phyloP scores from a whole-genome alignment of 371 early-diverging fungal species.

The Smittium culicis region DNA sequence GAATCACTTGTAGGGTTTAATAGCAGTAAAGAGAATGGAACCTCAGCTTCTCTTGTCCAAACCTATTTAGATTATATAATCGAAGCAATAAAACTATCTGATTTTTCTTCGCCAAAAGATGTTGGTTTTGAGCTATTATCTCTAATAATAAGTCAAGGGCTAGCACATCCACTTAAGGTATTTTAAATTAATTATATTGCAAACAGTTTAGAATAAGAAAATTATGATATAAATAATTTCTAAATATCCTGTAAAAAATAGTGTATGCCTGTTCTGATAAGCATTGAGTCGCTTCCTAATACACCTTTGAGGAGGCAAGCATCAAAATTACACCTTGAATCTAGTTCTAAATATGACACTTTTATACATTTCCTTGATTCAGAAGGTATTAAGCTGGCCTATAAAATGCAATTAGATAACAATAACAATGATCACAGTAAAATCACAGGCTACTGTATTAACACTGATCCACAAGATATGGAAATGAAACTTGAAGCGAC shows the following conservation, averaged over 20 bases:
- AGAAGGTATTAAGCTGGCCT: conserved; percentile 57
- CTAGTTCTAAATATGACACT: conserved; percentile 66
- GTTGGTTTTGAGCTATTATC: conserved; percentile 64
- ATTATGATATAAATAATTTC: background rate
- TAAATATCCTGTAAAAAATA: conserved; percentile 5
- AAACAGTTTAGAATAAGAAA: background rate
- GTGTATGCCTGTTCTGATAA: conserved; percentile 73
- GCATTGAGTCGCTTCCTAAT: conserved; percentile 61
- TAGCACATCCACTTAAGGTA: conserved; percentile 71
- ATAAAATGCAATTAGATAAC: conserved; percentile 46
- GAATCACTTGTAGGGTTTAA: conserved; percentile 51
- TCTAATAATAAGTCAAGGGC: conserved; percentile 62
- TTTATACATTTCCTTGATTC: conserved; percentile 60
- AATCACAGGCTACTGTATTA: conserved; percentile 21
- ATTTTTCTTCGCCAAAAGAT: conserved; percentile 24
- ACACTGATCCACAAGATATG: background rate
- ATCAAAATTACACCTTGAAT: conserved; percentile 48
- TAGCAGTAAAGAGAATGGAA: conserved; percentile 55
- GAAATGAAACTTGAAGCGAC: conserved; percentile 34
- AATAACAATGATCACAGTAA: conserved; percentile 14
- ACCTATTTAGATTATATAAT: conserved; percentile 56
- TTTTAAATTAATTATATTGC: background rate
- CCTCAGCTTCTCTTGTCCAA: conserved; percentile 72
- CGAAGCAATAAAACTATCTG: conserved; percentile 44
- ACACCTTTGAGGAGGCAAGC: conserved; percentile 47